Conservation (phyloP, 139 green algal genomes). For the Coelastrella sp. region DNA sequence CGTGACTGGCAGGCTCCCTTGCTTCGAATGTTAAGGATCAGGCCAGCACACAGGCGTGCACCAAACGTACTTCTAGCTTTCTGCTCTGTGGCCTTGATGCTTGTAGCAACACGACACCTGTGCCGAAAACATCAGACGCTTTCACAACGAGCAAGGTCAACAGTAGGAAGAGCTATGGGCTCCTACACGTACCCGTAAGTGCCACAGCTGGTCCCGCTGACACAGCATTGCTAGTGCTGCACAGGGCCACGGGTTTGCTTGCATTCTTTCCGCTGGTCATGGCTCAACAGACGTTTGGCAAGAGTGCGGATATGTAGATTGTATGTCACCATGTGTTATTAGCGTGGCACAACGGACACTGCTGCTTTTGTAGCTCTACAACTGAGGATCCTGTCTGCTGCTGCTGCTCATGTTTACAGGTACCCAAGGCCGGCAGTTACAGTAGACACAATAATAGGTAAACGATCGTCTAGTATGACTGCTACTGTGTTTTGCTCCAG, state of each 20-base stretch:
- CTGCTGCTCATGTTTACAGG: slow-evolving; percentile 27
- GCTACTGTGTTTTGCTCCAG: too few relatives aligned
- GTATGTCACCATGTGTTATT: too few relatives aligned
- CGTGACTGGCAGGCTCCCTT: too few relatives aligned
- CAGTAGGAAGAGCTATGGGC: slow-evolving; percentile 9
- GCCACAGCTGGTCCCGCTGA: neutral
- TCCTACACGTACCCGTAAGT: slow-evolving; percentile 56
- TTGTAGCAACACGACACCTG: neutral
- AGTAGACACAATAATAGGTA: slow-evolving; percentile 73
- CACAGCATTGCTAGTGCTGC: neutral
- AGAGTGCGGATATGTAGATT: too few relatives aligned
- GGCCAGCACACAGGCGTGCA: too few relatives aligned
- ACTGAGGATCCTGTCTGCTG: neutral
- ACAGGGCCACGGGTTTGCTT: neutral
- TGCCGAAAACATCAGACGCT: neutral
- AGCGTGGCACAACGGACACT: too few relatives aligned
- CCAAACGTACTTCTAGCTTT: too few relatives aligned
- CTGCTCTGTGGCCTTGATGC: neutral
- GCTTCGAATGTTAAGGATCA: too few relatives aligned
- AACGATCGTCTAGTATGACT: neutral
- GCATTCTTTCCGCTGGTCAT: too few relatives aligned
- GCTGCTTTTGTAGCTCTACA: neutral
- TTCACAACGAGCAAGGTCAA: neutral
- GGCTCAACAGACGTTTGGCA: too few relatives aligned
- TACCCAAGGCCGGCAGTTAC: slow-evolving; percentile 79